Evolutionary conservation across 2,329 filamentous ascomycete genomes (phyloP).

Genomic region (Fusarium tjaetaba): DNA sequence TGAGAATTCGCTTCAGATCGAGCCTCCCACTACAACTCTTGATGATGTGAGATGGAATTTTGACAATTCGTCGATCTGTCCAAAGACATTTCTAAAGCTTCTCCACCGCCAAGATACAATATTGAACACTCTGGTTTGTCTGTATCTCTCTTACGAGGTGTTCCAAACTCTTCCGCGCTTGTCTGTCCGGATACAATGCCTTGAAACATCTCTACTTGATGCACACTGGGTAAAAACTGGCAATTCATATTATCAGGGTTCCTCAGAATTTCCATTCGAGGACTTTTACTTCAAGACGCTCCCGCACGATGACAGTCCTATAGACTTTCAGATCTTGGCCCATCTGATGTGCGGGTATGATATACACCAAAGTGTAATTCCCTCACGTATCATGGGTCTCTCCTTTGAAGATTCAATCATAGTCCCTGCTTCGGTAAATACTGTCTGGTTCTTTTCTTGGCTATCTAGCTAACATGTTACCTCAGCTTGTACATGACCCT

Average conservation of each 20-base stretch:
- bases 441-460: too few relatives aligned
- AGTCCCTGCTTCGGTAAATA: not conserved
- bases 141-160: too few relatives aligned
- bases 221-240: not conserved
- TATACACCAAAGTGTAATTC: not conserved
- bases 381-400: not conserved
- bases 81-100: rapidly evolving
- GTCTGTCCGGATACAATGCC: not conserved
- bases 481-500: not conserved
- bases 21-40: rapidly evolving
- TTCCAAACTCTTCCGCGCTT: rapidly evolving
- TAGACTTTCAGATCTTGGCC: not conserved
- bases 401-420: not conserved
- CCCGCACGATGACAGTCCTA: too few relatives aligned
- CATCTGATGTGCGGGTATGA: not conserved
- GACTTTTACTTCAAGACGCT: too few relatives aligned
- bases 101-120: not conserved
- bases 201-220: not conserved
- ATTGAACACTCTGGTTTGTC: rapidly evolving
- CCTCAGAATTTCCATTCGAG: too few relatives aligned
- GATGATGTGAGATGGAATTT: not conserved
- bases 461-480: too few relatives aligned
- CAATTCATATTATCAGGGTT: too few relatives aligned
- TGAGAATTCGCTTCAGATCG: not conserved
- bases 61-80: not conserved